phyloP scores from a whole-genome alignment of 441 rosid species.

The Cnidoscolus chayamansa region DNA sequence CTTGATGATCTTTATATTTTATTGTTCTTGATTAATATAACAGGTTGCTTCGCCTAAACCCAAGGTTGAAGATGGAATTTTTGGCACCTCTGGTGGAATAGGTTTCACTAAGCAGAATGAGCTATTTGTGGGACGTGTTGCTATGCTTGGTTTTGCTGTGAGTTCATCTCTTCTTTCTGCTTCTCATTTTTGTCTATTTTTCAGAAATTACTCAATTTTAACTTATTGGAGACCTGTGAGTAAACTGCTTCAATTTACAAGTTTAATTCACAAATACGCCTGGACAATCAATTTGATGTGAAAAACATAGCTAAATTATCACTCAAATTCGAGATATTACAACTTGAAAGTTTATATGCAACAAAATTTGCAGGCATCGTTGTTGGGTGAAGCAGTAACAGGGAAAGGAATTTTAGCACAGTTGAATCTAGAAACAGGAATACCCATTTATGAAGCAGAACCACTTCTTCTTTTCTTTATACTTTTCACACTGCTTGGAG shows the following conservation, averaged over 20 bases:
- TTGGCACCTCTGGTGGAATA: constrained; percentile 92
- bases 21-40: neutral
- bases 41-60: constrained; percentile 48
- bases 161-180: constrained; percentile 25
- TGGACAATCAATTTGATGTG: too few species aligned
- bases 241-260: too few species aligned
- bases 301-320: too few species aligned
- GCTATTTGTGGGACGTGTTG: constrained; percentile 95
- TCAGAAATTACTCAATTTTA: neutral
- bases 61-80: constrained; percentile 77
- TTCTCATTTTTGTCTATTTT: neutral
- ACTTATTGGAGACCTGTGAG: too few species aligned
- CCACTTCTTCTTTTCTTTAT: constrained; percentile 95
- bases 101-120: constrained; percentile 93
- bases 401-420: constrained; percentile 89
- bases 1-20: neutral
- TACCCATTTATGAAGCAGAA: constrained; percentile 92
- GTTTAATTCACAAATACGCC: too few species aligned
- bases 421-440: constrained; percentile 78
- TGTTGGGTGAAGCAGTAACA: constrained; percentile 78
- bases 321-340: too few species aligned
- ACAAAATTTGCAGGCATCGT: constrained; percentile 54
- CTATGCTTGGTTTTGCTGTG: constrained; percentile 96
- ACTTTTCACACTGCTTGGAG: constrained; percentile 84
- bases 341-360: too few species aligned